Percentiles rank a stretch among this genome's conserved stretches.
Conservation (phyloP, 352 stramenopile species). For the Hyaloperonospora arabidopsidis region DNA sequence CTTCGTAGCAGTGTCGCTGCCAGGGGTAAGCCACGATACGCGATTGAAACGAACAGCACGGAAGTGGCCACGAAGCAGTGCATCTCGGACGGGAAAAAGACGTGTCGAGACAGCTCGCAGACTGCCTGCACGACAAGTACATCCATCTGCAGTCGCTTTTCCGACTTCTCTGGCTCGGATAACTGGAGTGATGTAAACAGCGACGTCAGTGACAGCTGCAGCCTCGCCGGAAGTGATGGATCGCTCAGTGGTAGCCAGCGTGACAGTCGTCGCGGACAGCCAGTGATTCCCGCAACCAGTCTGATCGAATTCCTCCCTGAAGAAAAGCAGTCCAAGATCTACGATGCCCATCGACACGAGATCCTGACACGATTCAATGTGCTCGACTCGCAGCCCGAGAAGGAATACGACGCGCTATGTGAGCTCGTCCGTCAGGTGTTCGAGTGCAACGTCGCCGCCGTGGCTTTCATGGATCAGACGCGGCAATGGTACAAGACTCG, state of each 20-base stretch:
- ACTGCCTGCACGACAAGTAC: conserved; percentile 25
- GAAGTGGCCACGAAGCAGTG: conserved; percentile 10
- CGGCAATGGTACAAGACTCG: conserved; percentile 70
- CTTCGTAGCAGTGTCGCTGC: conserved; percentile 10
- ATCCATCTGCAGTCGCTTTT: conserved; percentile 35
- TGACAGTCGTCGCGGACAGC: conserved; percentile 8
- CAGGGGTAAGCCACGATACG: conserved; percentile 7
- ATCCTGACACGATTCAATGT: conserved; percentile 41
- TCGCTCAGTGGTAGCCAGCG: conserved; percentile 10
- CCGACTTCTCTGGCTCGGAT: conserved; percentile 33
- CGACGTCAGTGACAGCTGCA: conserved; percentile 27
- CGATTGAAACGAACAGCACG: conserved; percentile 6
- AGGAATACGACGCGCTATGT: conserved; percentile 72
- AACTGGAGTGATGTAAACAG: conserved; percentile 33
- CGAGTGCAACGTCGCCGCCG: conserved; percentile 49
- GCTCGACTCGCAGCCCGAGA: conserved; percentile 34
- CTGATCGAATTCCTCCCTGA: conserved; percentile 43
- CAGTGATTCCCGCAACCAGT: conserved; percentile 14
- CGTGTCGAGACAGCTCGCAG: conserved; percentile 27
- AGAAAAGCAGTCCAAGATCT: conserved; percentile 39
- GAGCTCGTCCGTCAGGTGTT: conserved; percentile 55
- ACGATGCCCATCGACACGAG: conserved; percentile 35
- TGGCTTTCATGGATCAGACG: conserved; percentile 54
- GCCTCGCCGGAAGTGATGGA: conserved; percentile 21
- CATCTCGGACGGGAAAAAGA: conserved; percentile 18